phyloP scores from a whole-genome alignment of 2,329 filamentous ascomycete genomes.

The Dothidotthia symphoricarpi region DNA sequence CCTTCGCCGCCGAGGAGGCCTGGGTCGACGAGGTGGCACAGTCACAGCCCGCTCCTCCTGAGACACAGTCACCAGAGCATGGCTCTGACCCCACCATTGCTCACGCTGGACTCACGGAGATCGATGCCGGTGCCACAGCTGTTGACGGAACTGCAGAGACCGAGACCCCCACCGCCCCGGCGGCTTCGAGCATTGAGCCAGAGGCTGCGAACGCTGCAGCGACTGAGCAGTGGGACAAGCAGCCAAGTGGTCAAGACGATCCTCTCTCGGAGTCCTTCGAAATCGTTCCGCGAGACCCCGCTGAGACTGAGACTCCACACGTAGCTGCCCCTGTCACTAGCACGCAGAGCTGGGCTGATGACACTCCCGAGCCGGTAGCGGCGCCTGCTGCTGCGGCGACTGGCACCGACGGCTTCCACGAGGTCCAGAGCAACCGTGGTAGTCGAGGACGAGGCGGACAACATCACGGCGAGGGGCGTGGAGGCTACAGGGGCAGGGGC shows the following conservation, averaged over 20 bases:
- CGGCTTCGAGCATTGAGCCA: slow-evolving; percentile 42
- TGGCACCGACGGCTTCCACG: slow-evolving; percentile 67
- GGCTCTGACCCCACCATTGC: slow-evolving; percentile 65
- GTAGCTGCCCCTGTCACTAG: slow-evolving; percentile 55
- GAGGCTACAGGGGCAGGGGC: slow-evolving; percentile 57
- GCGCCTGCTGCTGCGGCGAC: slow-evolving; percentile 30
- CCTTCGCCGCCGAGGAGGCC: slow-evolving; percentile 56
- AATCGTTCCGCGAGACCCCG: slow-evolving; percentile 68
- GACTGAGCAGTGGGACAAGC: slow-evolving; percentile 66
- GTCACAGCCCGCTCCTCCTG: slow-evolving; percentile 41
- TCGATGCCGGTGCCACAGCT: slow-evolving; percentile 46
- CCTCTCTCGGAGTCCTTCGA: slow-evolving; percentile 68
- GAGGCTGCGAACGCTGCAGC: slow-evolving; percentile 54
- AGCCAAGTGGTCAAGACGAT: slow-evolving; percentile 48
- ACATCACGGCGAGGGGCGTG: slow-evolving; percentile 45
- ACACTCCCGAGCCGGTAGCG: slow-evolving; percentile 50
- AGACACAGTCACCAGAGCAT: slow-evolving; percentile 37
- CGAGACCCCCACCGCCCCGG: slow-evolving; percentile 32
- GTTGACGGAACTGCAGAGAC: slow-evolving; percentile 33
- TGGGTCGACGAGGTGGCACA: slow-evolving; percentile 51
- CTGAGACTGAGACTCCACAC: slow-evolving; percentile 69
- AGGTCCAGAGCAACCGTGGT: slow-evolving; percentile 54
- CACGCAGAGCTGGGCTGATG: slow-evolving; percentile 79
- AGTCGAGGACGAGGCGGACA: slow-evolving; percentile 51
- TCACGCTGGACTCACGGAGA: slow-evolving; percentile 67